Evolutionary conservation across 495 filamentous ascomycete species (phyloP).

Genomic region (Hypoxylon subgilvum): DNA sequence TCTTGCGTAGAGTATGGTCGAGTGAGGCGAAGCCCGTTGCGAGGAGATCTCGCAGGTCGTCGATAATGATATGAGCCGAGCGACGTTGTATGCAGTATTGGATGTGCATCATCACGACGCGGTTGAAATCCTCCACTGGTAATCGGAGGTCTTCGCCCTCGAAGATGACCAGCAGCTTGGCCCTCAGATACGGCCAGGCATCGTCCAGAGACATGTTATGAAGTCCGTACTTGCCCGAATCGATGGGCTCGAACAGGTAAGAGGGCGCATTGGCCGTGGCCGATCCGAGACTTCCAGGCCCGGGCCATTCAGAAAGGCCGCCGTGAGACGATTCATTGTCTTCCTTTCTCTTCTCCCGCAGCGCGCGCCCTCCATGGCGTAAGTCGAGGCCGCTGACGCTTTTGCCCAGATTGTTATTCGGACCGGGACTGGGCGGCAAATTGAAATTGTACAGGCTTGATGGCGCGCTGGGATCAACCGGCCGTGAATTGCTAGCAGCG

Average conservation of each 20-base stretch:
- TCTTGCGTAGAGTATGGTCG: slow-evolving; percentile 77
- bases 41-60: slow-evolving; percentile 80
- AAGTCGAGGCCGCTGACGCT: slow-evolving; percentile 83
- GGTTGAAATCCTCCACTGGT: slow-evolving; percentile 94
- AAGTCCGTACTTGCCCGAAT: slow-evolving; percentile 67
- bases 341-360: slow-evolving; percentile 90
- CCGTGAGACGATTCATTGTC: slow-evolving; percentile 56
- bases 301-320: slow-evolving; percentile 57
- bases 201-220: slow-evolving; percentile 86
- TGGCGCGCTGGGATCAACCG: slow-evolving; percentile 82
- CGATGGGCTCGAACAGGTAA: slow-evolving; percentile 54
- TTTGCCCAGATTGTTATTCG: slow-evolving; percentile 72
- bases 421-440: slow-evolving; percentile 72
- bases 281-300: slow-evolving; percentile 56
- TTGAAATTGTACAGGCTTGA: slow-evolving; percentile 78
- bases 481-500: slow-evolving; percentile 85
- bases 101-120: slow-evolving; percentile 78
- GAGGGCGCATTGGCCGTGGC: slow-evolving; percentile 44
- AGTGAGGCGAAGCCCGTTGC: slow-evolving; percentile 81
- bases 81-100: slow-evolving; percentile 76
- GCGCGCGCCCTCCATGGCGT: slow-evolving; percentile 78
- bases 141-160: slow-evolving; percentile 88
- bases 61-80: slow-evolving; percentile 70
- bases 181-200: slow-evolving; percentile 93
- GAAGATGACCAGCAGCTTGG: slow-evolving; percentile 87